Evolutionary conservation across 2,329 filamentous ascomycete genomes (phyloP).

Genomic region (Lasiodiplodia gonubiensis): DNA sequence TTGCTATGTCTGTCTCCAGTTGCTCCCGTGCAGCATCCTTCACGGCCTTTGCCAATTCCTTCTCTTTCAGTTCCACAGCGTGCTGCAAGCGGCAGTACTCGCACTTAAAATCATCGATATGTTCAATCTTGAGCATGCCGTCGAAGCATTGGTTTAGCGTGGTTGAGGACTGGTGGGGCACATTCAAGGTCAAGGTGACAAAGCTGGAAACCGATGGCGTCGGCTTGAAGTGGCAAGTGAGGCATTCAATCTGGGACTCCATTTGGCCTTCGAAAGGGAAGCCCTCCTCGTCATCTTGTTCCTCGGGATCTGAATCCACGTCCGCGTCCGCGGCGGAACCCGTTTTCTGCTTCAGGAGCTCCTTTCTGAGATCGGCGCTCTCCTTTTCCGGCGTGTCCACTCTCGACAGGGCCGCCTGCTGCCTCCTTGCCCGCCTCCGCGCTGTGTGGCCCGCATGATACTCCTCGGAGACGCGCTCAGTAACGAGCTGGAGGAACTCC

Average conservation of each 20-base stretch:
- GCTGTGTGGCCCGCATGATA: conserved; percentile 85
- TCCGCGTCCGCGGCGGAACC: conserved; percentile 27
- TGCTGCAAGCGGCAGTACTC: conserved; percentile 89
- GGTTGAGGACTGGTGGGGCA: conserved; percentile 79
- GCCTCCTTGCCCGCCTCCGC: conserved; percentile 59
- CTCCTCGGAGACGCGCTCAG: conserved; percentile 90
- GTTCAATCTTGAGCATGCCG: conserved; percentile 89
- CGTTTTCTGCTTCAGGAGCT: conserved; percentile 33
- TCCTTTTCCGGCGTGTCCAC: conserved; percentile 36
- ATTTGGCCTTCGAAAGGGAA: conserved; percentile 92
- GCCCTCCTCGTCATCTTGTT: conserved; percentile 63
- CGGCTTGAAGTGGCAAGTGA: conserved; percentile 87
- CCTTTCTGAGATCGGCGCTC: conserved; percentile 31
- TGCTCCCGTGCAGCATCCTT: conserved; percentile 48
- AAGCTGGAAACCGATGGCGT: conserved; percentile 84
- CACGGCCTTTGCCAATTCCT: conserved; percentile 58
- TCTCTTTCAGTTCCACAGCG: conserved; percentile 68
- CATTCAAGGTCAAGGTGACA: conserved; percentile 88
- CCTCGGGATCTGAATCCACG: conserved; percentile 35
- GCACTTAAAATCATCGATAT: conserved; percentile 96
- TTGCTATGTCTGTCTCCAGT: conserved; percentile 65
- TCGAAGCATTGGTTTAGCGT: conserved; percentile 90
- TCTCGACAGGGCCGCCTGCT: conserved; percentile 23
- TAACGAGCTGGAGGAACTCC: conserved; percentile 93
- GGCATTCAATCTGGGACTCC: conserved; percentile 94